Evolutionary conservation across 2,329 filamentous ascomycete species (phyloP), one percentile per base, ranked within the genome.

Genomic region (Truncatella angustata): DNA sequence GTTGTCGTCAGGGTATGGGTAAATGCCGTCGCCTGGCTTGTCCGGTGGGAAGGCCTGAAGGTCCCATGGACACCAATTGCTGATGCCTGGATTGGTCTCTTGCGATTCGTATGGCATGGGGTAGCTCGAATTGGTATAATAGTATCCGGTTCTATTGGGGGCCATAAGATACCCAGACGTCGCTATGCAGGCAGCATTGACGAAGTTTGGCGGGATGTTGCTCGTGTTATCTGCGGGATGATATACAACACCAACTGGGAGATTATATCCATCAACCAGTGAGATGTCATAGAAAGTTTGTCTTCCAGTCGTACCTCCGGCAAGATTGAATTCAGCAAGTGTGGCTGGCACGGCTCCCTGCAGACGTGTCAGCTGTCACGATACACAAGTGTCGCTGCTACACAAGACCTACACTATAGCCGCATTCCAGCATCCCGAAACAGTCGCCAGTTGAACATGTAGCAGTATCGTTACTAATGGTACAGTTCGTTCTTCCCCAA

Each of bases 251-350:
- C 82, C 86, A 56, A 92, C 66, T 2, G 88, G 87, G 1, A 93
- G 70, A 64, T 93, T 93, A 77, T 93, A 93, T 45, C 90, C 90
- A 64, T 94, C 90, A 20, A 94, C 90, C 3, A 93, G 77, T 36
- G 88, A 91, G 56, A 94, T 89, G 67, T 94, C 90, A 71, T 92
- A 93, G 67, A 90, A 94, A 9, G 85, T 87, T 64, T 91, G 86
- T 53, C 65, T 70, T 45, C 73, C 73, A 20, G 76, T 74, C 39
- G 78, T 71, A 26, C 86, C 85, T 24, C 86, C 87, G 46, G 83
- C 80, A 14, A 93, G 78, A 50, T 87, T 91, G 70, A 94, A 92
- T 65, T 95, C 90, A 35, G 87, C 89, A 11, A 95, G 79, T 1
- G 88, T 92, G 12, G 85, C 85, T 10, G 90, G 90, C 26, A 85